A percentile compares a stretch with the other conserved stretches of the same genome.
Evolutionary conservation across 2,329 filamentous ascomycete species (phyloP).

Genomic region (Pseudogymnoascus sp.): DNA sequence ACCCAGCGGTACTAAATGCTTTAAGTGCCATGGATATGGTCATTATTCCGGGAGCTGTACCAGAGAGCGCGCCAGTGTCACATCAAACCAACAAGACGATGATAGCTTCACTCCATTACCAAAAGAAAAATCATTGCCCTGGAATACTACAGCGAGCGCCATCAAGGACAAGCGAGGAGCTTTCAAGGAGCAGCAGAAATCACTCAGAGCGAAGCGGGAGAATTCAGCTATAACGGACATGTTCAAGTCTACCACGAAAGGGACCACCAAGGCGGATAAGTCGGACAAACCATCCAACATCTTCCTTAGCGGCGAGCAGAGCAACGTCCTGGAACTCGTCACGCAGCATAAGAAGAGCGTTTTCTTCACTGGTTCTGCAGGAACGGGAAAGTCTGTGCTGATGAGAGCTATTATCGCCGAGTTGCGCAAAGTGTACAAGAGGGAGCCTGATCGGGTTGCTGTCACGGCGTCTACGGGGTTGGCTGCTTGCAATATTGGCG

Average conservation of each 20-base stretch:
- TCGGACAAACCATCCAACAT: constrained; percentile 32
- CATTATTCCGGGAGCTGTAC: not conserved
- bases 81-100: not conserved
- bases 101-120: not conserved
- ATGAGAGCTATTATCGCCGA: constrained; percentile 85
- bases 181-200: constrained; percentile 56
- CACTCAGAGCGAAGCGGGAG: constrained; percentile 35
- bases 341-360: constrained; percentile 76
- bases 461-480: constrained; percentile 94
- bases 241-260: not conserved
- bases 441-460: constrained; percentile 76
- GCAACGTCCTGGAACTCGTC: constrained; percentile 75
- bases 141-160: constrained; percentile 68
- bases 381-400: constrained; percentile 93
- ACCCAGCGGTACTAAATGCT: not conserved
- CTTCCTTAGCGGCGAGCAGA: constrained; percentile 81
- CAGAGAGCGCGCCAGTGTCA: not conserved
- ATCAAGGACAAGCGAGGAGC: constrained; percentile 73
- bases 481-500: constrained; percentile 93
- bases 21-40: not conserved
- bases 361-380: constrained; percentile 95
- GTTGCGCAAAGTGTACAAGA: constrained; percentile 66
- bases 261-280: constrained; percentile 38
- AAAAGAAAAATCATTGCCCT: constrained; percentile 41
- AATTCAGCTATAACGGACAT: constrained; percentile 23